Evolutionary conservation across 768 basidiomycete genomes (phyloP), one percentile per base, ranked within the genome.

Genomic region (Calvatia gigantea): DNA sequence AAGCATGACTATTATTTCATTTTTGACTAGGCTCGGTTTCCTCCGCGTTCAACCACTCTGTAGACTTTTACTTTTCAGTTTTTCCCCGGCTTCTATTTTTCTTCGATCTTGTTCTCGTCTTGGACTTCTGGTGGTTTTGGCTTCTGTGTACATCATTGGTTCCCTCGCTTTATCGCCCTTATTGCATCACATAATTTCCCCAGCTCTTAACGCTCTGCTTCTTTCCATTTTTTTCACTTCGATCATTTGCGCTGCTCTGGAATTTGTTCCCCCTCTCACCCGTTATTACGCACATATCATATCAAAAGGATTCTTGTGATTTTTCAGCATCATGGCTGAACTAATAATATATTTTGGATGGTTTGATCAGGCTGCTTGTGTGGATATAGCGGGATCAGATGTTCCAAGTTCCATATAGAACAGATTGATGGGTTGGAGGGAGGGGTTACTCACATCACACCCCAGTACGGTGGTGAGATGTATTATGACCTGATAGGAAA

Each of bases 401-500:
- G 39, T 23, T n/a, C 27, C 15, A 21, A 45, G 43, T 54, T 54
- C 52, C 46, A 45, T 54, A 45, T 50, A 29, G 55, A 57, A 51
- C 27, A 37, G 57, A 54, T 21, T 38, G 35, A 45, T 46, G 27
- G 28, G 45, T 31, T 42, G 19, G 11, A 39, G 46, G 51, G 25
- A 19, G 39, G 33, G 49, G 17, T 44, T 0, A 33, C 31, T 35
- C 33, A 41, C 32, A 45, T 37, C n/a, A n/a, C n/a, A n/a, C n/a
- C n/a, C n/a, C n/a, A n/a, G 41, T 42, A 19, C n/a, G 45, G 45
- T 25, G 41, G 28, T 53, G 47, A 41, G 51, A n/a, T 4, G 54
- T 37, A 35, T 39, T 12, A 51, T 51, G 51, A 58, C 54, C 57
- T 58, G 57, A 54, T 54, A 48, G 57, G 51, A 57, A 52, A 32